A percentile compares a stretch with the other conserved stretches of the same genome.
These are phyloP conservation scores for Camellia japonica DNA, from an alignment of 148 eudicot genomes.

Conservation along the genomic window DNA sequence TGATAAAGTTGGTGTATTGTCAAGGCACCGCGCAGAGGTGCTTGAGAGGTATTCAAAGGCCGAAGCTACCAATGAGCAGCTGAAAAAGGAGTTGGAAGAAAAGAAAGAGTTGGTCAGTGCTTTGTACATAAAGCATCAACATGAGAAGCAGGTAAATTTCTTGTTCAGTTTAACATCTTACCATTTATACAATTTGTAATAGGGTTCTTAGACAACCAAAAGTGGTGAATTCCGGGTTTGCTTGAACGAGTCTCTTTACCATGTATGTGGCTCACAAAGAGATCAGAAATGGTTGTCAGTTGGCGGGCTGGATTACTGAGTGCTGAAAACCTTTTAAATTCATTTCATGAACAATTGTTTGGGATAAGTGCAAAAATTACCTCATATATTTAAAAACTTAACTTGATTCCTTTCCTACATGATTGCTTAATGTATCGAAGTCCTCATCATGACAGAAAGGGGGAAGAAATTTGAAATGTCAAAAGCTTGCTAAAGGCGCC, in stretches of 20 bases:
- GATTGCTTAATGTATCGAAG: too few relatives aligned
- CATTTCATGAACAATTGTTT: background rate
- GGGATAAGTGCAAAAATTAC: background rate
- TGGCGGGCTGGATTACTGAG: background rate
- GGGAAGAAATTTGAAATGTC: background rate
- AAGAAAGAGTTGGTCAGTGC: constrained; percentile 76
- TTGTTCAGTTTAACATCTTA: background rate
- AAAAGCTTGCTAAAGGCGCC: background rate
- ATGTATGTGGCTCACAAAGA: background rate
- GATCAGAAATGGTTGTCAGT: background rate
- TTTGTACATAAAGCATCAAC: constrained; percentile 76
- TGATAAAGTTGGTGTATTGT: constrained; percentile 73
- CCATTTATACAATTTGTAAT: background rate
- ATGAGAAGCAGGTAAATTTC: constrained; percentile 79
- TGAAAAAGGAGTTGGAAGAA: constrained; percentile 73
- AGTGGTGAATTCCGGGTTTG: background rate
- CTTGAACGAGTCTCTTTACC: background rate
- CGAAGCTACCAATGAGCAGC: constrained; percentile 61
- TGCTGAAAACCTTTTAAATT: background rate
- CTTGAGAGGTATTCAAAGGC: constrained; percentile 68
- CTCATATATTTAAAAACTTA: too few relatives aligned
- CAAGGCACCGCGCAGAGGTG: constrained; percentile 78
- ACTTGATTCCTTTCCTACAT: background rate
- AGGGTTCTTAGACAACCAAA: background rate
- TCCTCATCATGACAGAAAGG: background rate